Percentiles rank a stretch among this genome's conserved stretches.
Conservation (phyloP, 2,329 filamentous ascomycete genomes). For the Chaetomiaceae sp. region DNA sequence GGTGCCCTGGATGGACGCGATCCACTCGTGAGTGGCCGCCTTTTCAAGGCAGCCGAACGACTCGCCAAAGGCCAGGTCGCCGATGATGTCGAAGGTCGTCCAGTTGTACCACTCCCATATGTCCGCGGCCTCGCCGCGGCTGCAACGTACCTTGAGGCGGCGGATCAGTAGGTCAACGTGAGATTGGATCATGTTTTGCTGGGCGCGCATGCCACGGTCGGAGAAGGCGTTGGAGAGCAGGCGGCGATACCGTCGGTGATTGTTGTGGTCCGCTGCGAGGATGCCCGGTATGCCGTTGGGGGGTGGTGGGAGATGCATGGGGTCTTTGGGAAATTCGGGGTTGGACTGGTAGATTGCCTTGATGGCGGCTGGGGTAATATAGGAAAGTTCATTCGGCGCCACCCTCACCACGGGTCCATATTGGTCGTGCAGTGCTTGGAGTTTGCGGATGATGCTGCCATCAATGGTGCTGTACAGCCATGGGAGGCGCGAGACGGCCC, state of each 20-base stretch:
- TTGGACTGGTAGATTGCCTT: conserved; percentile 21
- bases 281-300: conserved; percentile 27
- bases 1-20: conserved; percentile 13
- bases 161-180: conserved; percentile 33
- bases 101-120: conserved; percentile 25
- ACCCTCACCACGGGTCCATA: conserved; percentile 24
- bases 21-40: conserved; percentile 24
- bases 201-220: conserved; percentile 34
- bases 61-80: conserved; percentile 28
- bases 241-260: conserved; percentile 30
- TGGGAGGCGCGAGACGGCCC: conserved; percentile 12
- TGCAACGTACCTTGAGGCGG: conserved; percentile 5
- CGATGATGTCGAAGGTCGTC: conserved; percentile 29
- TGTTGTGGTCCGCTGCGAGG: conserved; percentile 29
- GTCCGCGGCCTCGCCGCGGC: conserved; percentile 11
- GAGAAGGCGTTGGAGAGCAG: conserved; percentile 36
- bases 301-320: background rate
- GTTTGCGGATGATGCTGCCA: background rate
- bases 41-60: conserved; percentile 26
- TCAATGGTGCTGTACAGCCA: conserved; percentile 12
- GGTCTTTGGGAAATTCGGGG: conserved; percentile 21
- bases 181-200: conserved; percentile 34
- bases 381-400: conserved; percentile 18
- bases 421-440: conserved; percentile 14
- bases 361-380: conserved; percentile 18